These are phyloP conservation scores for Bocquillonia castaneifolia DNA, from an alignment of 441 rosid species.

Conservation along the genomic window DNA sequence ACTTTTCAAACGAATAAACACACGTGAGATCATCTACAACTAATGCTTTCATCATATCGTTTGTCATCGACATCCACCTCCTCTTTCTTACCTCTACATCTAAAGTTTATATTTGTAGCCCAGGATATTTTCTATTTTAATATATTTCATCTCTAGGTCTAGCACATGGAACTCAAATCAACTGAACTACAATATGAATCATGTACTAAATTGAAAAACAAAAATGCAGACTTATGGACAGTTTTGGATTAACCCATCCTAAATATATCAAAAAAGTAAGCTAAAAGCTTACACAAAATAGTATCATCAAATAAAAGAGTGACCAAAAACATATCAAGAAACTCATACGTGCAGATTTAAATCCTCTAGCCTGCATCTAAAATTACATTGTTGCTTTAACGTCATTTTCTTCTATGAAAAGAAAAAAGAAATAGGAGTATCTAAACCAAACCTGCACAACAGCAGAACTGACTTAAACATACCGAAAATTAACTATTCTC, in stretches of 20 bases:
- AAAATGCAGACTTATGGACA: too few relatives aligned
- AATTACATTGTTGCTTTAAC: background rate
- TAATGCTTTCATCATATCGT: background rate
- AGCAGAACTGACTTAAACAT: slow-evolving; percentile 7
- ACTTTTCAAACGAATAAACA: background rate
- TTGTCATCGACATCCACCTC: background rate
- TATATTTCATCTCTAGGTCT: too few relatives aligned
- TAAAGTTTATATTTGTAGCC: background rate
- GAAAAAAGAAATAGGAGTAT: background rate
- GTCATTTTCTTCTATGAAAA: background rate
- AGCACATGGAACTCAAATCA: too few relatives aligned
- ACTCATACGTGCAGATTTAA: background rate
- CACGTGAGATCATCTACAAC: background rate
- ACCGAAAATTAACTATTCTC: background rate
- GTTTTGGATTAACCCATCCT: too few relatives aligned
- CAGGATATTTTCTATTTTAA: background rate
- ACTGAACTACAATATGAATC: too few relatives aligned
- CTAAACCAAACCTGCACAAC: background rate
- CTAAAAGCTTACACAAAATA: background rate
- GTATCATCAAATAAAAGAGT: background rate
- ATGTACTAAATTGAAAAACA: too few relatives aligned
- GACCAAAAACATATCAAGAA: background rate
- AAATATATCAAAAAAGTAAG: too few relatives aligned
- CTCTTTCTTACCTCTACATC: background rate
- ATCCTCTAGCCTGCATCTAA: background rate